Evolutionary conservation across 176 grass and related monocot species (phyloP).

Genomic region (Panicum miliaceum): DNA sequence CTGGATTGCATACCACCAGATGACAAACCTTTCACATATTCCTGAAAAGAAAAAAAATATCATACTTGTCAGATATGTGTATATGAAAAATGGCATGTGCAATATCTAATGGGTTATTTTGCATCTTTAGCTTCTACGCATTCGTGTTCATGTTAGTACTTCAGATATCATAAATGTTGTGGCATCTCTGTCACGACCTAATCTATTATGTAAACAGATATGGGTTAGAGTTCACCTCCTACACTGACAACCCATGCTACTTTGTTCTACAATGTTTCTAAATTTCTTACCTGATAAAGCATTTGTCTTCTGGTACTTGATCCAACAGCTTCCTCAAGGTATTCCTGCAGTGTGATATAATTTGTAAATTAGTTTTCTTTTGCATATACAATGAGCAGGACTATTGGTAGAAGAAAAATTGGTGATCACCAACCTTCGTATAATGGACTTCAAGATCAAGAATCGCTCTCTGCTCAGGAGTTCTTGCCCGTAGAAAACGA

Average conservation of each 20-base stretch:
- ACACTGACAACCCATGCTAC: neutral
- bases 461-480: conserved; percentile 69
- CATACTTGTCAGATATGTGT: neutral
- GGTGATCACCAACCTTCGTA: conserved; percentile 53
- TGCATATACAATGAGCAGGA: neutral
- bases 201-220: neutral
- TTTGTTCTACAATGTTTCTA: neutral
- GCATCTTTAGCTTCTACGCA: neutral
- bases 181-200: neutral
- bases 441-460: conserved; percentile 89
- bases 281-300: conserved; percentile 61
- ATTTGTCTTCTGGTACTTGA: conserved; percentile 64
- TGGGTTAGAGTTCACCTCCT: neutral
- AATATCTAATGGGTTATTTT: neutral
- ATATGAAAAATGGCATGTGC: neutral
- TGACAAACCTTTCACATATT: conserved; percentile 76
- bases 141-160: neutral
- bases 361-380: conserved; percentile 4
- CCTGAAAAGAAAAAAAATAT: conserved; percentile 36
- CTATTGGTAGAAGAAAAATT: neutral
- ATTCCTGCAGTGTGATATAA: conserved; percentile 54
- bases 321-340: conserved; percentile 76
- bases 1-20: conserved; percentile 76
- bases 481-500: conserved; percentile 78
- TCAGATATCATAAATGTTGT: neutral